These are phyloP conservation scores for Neohortaea acidophila DNA, from an alignment of 495 filamentous ascomycete genomes.

Conservation along the genomic window DNA sequence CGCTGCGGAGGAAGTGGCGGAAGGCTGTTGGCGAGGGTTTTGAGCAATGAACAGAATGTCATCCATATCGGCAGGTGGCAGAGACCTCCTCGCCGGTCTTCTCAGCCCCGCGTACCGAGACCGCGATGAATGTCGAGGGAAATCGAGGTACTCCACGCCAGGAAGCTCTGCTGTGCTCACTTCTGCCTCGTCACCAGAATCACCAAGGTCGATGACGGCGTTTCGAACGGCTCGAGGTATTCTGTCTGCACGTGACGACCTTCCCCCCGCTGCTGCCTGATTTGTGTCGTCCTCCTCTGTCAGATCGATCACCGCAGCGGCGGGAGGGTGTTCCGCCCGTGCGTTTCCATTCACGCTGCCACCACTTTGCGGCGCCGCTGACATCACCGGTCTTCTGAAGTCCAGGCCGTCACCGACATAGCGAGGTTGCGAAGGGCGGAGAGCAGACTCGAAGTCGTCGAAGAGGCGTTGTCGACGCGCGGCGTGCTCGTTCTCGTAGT, in stretches of 20 bases:
- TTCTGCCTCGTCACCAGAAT: not conserved
- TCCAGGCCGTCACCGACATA: conserved; percentile 18
- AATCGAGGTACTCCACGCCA: not conserved
- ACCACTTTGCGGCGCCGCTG: not conserved
- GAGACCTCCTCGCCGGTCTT: conserved; percentile 2
- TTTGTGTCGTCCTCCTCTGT: conserved; percentile 12
- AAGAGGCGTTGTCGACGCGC: conserved; percentile 4
- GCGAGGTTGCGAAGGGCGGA: not conserved
- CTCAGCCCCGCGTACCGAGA: conserved; percentile 7
- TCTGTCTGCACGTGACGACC: conserved; percentile 7
- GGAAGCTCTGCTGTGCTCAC: not conserved
- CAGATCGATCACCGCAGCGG: conserved; percentile 17
- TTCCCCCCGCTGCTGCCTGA: not conserved
- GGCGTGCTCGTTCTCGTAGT: conserved; percentile 13
- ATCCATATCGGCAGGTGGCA: conserved; percentile 4
- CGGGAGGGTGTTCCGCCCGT: no score
- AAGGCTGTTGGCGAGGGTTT: conserved; percentile 1
- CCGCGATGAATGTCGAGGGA: not conserved
- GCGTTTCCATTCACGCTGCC: not conserved
- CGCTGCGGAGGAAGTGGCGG: not conserved
- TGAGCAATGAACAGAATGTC: conserved; percentile 13
- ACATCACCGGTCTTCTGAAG: conserved; percentile 14
- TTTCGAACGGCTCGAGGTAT: conserved; percentile 16
- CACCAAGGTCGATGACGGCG: conserved; percentile 11
- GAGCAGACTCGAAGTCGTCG: conserved; percentile 3